Percentiles rank a stretch among this genome's conserved stretches.
Conservation (phyloP, 495 filamentous ascomycete species). For the Podospora pseudopauciseta region DNA sequence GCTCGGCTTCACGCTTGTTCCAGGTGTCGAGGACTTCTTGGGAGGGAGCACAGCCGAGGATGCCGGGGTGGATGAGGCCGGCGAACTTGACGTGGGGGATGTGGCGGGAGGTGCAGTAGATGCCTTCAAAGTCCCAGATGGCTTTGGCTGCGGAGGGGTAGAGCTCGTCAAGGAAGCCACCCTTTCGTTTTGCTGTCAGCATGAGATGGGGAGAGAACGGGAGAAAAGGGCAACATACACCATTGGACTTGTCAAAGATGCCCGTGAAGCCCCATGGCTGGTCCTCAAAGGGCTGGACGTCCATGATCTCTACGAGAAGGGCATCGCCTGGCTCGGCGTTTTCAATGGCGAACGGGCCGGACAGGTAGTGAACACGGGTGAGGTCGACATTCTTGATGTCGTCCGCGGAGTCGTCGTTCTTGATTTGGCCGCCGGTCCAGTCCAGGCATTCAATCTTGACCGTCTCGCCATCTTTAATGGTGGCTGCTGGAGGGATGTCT, state of each 20-base stretch:
- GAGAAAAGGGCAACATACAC: conserved; percentile 32
- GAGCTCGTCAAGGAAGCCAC: conserved; percentile 86
- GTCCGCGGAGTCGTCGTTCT: conserved; percentile 84
- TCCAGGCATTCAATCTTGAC: conserved; percentile 97
- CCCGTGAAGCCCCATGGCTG: conserved; percentile 92
- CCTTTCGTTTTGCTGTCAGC: conserved; percentile 30
- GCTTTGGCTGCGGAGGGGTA: conserved; percentile 90
- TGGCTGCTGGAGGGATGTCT: conserved; percentile 72
- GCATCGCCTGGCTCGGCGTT: conserved; percentile 84
- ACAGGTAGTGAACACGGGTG: conserved; percentile 80
- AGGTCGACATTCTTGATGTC: conserved; percentile 84
- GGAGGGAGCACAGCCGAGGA: conserved; percentile 86
- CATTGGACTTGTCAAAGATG: conserved; percentile 77
- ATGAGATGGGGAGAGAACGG: neutral
- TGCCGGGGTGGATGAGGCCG: conserved; percentile 92
- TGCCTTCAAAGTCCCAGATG: conserved; percentile 97
- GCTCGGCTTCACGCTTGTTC: conserved; percentile 76
- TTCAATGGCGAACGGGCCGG: conserved; percentile 87
- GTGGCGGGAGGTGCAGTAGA: conserved; percentile 86
- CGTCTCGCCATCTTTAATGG: conserved; percentile 79
- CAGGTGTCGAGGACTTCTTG: conserved; percentile 61
- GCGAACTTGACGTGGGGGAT: conserved; percentile 86
- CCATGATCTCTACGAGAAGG: conserved; percentile 88
- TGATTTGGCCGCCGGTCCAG: conserved; percentile 85
- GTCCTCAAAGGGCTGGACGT: conserved; percentile 86